phyloP scores from a whole-genome alignment of 805 yeast species.

The Blastobotrys terrestris region DNA sequence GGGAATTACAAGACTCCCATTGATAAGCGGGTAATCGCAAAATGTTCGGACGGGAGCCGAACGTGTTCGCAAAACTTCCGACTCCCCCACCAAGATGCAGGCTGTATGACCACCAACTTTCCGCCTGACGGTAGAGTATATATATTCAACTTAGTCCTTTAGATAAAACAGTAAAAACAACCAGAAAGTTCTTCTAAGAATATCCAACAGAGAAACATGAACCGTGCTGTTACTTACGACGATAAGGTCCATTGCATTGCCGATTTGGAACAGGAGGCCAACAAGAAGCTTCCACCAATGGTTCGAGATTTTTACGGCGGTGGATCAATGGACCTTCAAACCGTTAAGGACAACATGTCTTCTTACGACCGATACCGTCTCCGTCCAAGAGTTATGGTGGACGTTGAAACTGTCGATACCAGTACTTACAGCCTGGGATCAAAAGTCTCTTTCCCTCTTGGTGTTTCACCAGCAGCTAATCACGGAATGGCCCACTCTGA shows the following conservation, averaged over 20 bases:
- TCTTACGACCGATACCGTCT: slow-evolving; percentile 22
- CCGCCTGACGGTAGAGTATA: too few species aligned
- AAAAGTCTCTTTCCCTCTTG: slow-evolving; percentile 23
- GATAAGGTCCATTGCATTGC: slow-evolving; percentile 7
- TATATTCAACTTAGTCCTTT: too few species aligned
- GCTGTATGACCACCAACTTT: background rate
- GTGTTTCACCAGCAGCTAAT: slow-evolving; percentile 30
- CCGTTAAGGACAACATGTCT: slow-evolving; percentile 20
- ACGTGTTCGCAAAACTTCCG: background rate
- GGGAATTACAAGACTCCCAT: too few species aligned
- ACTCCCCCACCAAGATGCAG: background rate
- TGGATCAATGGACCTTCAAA: slow-evolving; percentile 22
- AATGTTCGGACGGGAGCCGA: background rate
- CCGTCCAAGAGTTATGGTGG: slow-evolving; percentile 23
- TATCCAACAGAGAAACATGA: too few species aligned
- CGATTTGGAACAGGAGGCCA: slow-evolving; percentile 17
- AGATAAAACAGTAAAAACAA: too few species aligned
- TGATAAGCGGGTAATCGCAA: too few species aligned
- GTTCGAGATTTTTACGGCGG: slow-evolving; percentile 19
- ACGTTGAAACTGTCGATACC: slow-evolving; percentile 27
- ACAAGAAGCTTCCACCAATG: slow-evolving; percentile 9
- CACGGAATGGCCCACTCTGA: slow-evolving; percentile 25
- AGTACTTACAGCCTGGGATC: slow-evolving; percentile 22
- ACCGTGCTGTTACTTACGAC: slow-evolving; percentile 11
- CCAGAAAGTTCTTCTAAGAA: too few species aligned